These are phyloP conservation scores for Sergeia podlipaevii DNA, from an alignment of 208 protist genomes.

Conservation along the genomic window DNA sequence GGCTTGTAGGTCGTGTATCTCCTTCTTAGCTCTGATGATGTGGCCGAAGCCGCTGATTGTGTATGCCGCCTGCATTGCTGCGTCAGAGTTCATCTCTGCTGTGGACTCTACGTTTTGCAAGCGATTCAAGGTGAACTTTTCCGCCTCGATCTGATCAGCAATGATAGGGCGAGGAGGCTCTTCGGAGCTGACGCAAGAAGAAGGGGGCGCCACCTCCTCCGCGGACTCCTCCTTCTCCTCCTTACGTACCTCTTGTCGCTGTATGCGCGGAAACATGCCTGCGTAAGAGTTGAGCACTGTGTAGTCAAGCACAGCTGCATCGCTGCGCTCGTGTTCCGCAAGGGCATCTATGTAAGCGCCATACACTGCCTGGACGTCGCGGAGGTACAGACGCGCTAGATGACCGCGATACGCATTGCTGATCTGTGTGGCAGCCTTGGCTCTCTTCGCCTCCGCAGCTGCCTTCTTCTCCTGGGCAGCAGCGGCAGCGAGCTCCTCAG, in stretches of 20 bases:
- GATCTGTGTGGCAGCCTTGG: slow-evolving; percentile 5
- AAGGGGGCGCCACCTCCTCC: slow-evolving; percentile 1
- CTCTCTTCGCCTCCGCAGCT: slow-evolving; percentile 1
- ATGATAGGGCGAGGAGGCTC: too few relatives aligned
- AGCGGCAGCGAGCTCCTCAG: too few relatives aligned
- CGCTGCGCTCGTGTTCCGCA: slow-evolving; percentile 12
- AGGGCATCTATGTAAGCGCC: slow-evolving; percentile 19
- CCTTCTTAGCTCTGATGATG: background rate
- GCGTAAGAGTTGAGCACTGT: background rate
- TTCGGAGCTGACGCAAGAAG: too few relatives aligned
- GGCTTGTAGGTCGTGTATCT: background rate
- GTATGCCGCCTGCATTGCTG: too few relatives aligned
- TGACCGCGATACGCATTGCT: slow-evolving; percentile 18
- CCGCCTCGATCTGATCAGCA: too few relatives aligned
- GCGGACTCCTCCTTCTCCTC: background rate
- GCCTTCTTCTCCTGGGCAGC: background rate
- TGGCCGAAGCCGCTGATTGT: background rate
- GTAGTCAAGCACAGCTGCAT: background rate
- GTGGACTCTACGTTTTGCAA: too few relatives aligned
- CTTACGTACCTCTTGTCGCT: background rate
- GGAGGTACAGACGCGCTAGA: slow-evolving; percentile 18
- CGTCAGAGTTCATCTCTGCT: too few relatives aligned
- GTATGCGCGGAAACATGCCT: background rate
- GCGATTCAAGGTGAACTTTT: too few relatives aligned
- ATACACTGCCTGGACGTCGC: slow-evolving; percentile 9